A percentile compares a stretch with the other conserved stretches of the same genome.
phyloP scores from a whole-genome alignment of 257 asterid genomes.

The Solanum ahanhuiri region DNA sequence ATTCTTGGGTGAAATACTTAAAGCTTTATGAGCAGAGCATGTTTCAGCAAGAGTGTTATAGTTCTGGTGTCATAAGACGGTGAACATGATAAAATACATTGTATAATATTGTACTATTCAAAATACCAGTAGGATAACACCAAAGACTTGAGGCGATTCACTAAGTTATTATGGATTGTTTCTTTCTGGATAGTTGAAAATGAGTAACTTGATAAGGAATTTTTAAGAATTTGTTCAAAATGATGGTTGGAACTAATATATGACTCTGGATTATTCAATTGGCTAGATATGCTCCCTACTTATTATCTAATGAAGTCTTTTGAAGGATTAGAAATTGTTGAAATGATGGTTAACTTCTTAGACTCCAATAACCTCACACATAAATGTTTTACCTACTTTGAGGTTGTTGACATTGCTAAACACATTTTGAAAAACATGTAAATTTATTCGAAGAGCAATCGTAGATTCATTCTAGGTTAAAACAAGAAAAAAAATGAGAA shows the following conservation, averaged over 20 bases:
- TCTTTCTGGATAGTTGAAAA: not conserved
- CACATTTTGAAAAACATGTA: not conserved
- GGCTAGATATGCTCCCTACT: not conserved
- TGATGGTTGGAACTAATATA: not conserved
- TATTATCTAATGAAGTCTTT: not conserved
- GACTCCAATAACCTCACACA: not conserved
- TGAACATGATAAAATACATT: not conserved
- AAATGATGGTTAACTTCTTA: not conserved
- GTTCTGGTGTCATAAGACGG: not conserved
- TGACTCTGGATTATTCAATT: not conserved
- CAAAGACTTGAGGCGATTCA: not conserved
- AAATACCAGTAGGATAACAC: not conserved
- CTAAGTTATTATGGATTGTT: not conserved
- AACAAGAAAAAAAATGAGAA: no score
- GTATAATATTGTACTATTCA: not conserved
- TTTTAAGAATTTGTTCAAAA: not conserved
- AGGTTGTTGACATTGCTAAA: not conserved
- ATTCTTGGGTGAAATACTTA: not conserved
- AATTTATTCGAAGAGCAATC: not conserved
- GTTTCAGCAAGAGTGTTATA: not conserved
- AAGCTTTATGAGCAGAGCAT: not conserved
- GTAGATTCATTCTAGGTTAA: not conserved
- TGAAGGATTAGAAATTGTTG: not conserved
- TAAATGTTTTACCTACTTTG: not conserved
- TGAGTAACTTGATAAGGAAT: not conserved